Evolutionary conservation across 2,329 filamentous ascomycete species (phyloP).

Genomic region (Neoarthrinium moseri): DNA sequence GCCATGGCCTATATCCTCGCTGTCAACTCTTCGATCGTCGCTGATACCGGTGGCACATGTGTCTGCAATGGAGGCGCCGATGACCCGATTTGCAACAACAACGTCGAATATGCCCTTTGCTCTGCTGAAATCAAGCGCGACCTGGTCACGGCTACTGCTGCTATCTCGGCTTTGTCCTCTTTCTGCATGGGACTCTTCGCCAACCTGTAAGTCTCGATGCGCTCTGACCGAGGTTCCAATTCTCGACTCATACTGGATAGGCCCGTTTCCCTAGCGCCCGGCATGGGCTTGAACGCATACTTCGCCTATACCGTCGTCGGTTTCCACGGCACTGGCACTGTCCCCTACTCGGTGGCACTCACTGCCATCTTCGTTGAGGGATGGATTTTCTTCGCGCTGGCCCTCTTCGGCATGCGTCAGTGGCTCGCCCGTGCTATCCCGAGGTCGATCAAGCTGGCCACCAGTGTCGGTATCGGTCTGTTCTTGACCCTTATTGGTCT

Average conservation of each 20-base stretch:
- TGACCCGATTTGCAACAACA: constrained; percentile 51
- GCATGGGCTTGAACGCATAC: constrained; percentile 84
- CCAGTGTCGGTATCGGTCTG: constrained; percentile 80
- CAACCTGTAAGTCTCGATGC: constrained; percentile 57
- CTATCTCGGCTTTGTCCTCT: constrained; percentile 75
- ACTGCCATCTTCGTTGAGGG: constrained; percentile 90
- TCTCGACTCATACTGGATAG: constrained; percentile 19
- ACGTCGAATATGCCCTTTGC: constrained; percentile 65
- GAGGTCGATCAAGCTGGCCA: constrained; percentile 81
- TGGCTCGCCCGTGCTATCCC: constrained; percentile 86
- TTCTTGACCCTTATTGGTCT: constrained; percentile 76
- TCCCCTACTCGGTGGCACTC: constrained; percentile 73
- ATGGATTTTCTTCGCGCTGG: constrained; percentile 78
- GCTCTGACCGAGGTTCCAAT: background rate
- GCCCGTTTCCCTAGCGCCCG: constrained; percentile 69
- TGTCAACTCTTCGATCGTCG: constrained; percentile 28
- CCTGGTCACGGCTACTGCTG: constrained; percentile 80
- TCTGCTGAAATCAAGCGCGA: constrained; percentile 68
- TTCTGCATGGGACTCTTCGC: constrained; percentile 83
- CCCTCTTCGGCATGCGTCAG: constrained; percentile 78
- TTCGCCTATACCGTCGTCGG: constrained; percentile 77
- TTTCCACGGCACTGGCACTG: constrained; percentile 68
- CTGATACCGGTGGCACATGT: constrained; percentile 57
- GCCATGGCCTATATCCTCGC: constrained; percentile 59
- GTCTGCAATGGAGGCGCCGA: constrained; percentile 58